Evolutionary conservation across 345 rosid species (phyloP), one percentile per base, ranked within the genome.

Genomic region (Litchi chinensis): DNA sequence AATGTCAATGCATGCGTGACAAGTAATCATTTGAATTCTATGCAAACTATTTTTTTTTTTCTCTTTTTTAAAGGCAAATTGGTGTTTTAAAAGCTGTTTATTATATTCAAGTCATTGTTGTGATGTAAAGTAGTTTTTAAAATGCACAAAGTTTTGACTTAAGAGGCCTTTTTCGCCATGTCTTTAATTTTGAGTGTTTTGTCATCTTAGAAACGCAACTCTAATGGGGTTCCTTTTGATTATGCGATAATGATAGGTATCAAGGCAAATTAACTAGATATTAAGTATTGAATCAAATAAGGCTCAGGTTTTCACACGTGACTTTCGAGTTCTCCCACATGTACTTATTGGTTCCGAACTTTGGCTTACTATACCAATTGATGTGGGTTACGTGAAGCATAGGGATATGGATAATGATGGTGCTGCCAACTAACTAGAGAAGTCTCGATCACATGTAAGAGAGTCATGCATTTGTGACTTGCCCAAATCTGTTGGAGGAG

Each of bases 381-480:
- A 71, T 43, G 80, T 74, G 71, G 64, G 46, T 69, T 68, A 60
- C 81, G 83, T 74, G 62, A 62, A 40, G 70, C 60, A 59, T 22
- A 44, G 5, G 39, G 69, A 48, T 7, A 60, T 60, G 10, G 22
- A 78, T 0, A 44, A 65, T 44, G 74, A 77, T 15, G 73, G 5
- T 50, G n/a, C 39, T 24, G 41, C 77, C 74, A 80, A 75, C 80
- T 57, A 59, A 64, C 68, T 41, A 26, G 15, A 41, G 57, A 74
- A 71, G 82, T 79, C 78, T 69, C 57, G 5, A 66, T 81, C 82
- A 71, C 87, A 72, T 84, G 82, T 54, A 39, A 50, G 60, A 22
- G 79, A 43, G 77, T 87, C 83, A 77, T 71, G 88, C 77, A 67
- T 79, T 68, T 71, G 80, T 67, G 65, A 79, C 82, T 79, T 81